Base-by-base conservation (phyloP, 768 basidiomycete species). In the Collybia sp. region DNA sequence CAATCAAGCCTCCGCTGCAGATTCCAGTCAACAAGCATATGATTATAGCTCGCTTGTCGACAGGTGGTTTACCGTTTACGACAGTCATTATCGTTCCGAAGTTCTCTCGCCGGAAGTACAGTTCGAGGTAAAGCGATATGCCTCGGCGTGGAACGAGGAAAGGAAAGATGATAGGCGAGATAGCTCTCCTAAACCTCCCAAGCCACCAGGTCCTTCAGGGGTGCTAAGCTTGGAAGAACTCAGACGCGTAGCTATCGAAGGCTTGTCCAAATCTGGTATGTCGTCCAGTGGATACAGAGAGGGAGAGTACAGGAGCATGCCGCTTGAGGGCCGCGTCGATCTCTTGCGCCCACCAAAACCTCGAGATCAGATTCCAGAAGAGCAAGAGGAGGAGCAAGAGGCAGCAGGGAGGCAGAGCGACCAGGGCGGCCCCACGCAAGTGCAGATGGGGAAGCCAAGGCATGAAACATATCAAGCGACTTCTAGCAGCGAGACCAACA, bases 61-160 rank as follows among this genome's bases (percentile, higher is more conserved):
- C 61, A 81, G 84, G 35, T 99, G 95, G 95, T 95, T 80, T 64
- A 75, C 77, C 30, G 83, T 94, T 16, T 99, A 95, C 58, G 93
- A 97, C 70, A 79, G 68, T 39, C 81, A 95, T 63, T 90, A 88
- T 62, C 88, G 91, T 43, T 76, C 86, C 1, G 66, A 78, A 30
- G 55, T 71, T 33, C 61, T 65, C 19, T 56, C 69, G 30, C 66
- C 72, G 12, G 62, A 67, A 42, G 57, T 67, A 34, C 69, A 72
- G 12, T 87, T 91, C 60, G 75, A 82, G 47, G 74, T 85, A 5
- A 76, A 76, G 48, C 78, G 72, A 44, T 93, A 88, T 59, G 66
- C 77, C 12, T 79, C 91, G 13, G 84, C 72, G 11, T 95, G 93
- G 93, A 82, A 93, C 51, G 70, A 75, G 35, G 25, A 3, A 8